phyloP scores from a whole-genome alignment of 1,284 basidiomycete species.

The Ceratorhiza oryzae-sativae region DNA sequence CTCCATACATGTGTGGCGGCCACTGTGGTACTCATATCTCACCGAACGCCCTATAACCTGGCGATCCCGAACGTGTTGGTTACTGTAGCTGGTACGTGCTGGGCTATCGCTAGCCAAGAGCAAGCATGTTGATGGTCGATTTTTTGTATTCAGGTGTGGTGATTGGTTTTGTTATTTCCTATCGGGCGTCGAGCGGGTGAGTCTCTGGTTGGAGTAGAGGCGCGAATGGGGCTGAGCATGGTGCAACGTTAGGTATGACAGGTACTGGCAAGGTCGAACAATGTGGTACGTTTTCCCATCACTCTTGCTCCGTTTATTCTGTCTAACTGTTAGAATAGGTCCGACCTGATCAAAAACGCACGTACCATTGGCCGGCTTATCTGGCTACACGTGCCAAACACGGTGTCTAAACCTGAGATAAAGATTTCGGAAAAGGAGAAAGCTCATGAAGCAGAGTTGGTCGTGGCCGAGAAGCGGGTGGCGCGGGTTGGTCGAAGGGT shows the following conservation, averaged over 20 bases:
- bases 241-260: conserved; percentile 41
- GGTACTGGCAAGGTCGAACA: conserved; percentile 67
- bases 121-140: conserved; percentile 3
- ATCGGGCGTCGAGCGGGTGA: conserved; percentile 66
- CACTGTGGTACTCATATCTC: conserved; percentile 59
- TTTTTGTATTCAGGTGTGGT: conserved; percentile 63
- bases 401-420: conserved; percentile 49
- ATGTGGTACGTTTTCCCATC: conserved; percentile 58
- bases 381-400: conserved; percentile 67
- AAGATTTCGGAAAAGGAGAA: conserved; percentile 46
- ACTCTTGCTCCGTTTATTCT: neutral
- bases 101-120: neutral
- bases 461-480: conserved; percentile 67
- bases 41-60: conserved; percentile 54
- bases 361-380: conserved; percentile 55
- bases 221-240: too few species aligned
- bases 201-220: conserved; percentile 43
- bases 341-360: conserved; percentile 57
- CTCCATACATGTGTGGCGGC: conserved; percentile 65
- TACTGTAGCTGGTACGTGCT: neutral
- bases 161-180: conserved; percentile 74
- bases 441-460: conserved; percentile 55
- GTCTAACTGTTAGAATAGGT: neutral
- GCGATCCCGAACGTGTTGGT: conserved; percentile 55
- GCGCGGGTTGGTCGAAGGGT: conserved; percentile 67